These are phyloP conservation scores for Ampelocalamus luodianensis DNA, from an alignment of 176 grass and related monocot species.

Conservation along the genomic window DNA sequence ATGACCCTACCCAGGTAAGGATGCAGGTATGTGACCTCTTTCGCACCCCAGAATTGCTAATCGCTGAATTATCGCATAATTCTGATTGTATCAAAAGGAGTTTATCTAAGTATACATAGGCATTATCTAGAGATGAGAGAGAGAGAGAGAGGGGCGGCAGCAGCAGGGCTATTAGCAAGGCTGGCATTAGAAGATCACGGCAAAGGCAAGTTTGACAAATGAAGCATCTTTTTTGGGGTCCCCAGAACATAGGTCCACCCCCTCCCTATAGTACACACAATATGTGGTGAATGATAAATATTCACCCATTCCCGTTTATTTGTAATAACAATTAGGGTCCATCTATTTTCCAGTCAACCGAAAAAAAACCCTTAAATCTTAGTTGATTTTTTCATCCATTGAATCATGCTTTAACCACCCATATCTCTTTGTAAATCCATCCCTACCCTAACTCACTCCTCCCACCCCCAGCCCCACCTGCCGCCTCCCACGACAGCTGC, in stretches of 20 bases:
- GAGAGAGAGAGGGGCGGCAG: slow-evolving; percentile 27
- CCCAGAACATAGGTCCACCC: slow-evolving; percentile 51
- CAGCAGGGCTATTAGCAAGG: slow-evolving; percentile 56
- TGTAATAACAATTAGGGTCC: not conserved
- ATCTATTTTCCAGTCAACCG: too few species aligned
- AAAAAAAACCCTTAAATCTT: too few species aligned
- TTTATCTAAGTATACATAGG: not conserved
- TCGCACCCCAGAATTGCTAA: not conserved
- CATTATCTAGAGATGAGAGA: not conserved
- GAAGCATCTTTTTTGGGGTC: slow-evolving; percentile 57
- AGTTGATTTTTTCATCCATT: too few species aligned
- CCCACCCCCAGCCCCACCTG: too few species aligned
- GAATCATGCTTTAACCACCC: too few species aligned
- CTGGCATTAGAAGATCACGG: slow-evolving; percentile 62
- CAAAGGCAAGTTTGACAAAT: slow-evolving; percentile 55
- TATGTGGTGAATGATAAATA: slow-evolving; percentile 23
- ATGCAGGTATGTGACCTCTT: not conserved
- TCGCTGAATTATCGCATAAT: not conserved
- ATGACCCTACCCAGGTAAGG: not conserved
- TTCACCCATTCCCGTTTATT: slow-evolving; percentile 27
- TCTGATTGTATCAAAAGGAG: not conserved
- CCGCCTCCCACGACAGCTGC: too few species aligned
- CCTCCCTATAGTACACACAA: slow-evolving; percentile 46
- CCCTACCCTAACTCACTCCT: too few species aligned
- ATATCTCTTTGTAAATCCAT: too few species aligned